phyloP scores from a whole-genome alignment of 345 rosid genomes.

The Nasturtium officinale region DNA sequence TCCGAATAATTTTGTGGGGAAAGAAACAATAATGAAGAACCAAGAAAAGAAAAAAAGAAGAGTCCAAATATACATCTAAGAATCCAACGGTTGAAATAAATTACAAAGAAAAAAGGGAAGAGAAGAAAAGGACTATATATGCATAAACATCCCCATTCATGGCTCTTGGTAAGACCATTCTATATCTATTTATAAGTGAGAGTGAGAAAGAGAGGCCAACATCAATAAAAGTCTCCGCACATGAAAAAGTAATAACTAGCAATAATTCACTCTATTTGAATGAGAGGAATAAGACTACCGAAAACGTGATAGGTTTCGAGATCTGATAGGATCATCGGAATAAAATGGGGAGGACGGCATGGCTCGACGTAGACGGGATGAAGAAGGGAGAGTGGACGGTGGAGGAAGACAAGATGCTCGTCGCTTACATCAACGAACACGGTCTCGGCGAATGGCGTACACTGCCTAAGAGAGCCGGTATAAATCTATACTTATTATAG shows the following conservation, averaged over 20 bases:
- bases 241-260: neutral
- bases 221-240: neutral
- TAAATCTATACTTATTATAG: conserved; percentile 31
- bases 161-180: neutral
- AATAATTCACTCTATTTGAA: conserved; percentile 27
- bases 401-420: conserved; percentile 69
- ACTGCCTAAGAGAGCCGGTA: conserved; percentile 69
- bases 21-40: neutral
- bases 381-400: conserved; percentile 86
- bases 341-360: conserved; percentile 41
- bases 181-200: neutral
- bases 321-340: conserved; percentile 16
- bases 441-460: conserved; percentile 77
- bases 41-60: neutral
- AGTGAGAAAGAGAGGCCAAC: conserved; percentile 6
- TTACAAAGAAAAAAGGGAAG: neutral
- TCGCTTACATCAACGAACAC: conserved; percentile 50
- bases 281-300: neutral
- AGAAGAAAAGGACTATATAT: conserved; percentile 11
- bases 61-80: neutral
- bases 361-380: conserved; percentile 43
- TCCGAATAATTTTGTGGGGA: neutral
- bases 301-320: conserved; percentile 16
- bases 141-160: neutral
- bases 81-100: conserved; percentile 32